phyloP scores from a whole-genome alignment of 495 filamentous ascomycete species.

The Staphylotrichum longicolle region DNA sequence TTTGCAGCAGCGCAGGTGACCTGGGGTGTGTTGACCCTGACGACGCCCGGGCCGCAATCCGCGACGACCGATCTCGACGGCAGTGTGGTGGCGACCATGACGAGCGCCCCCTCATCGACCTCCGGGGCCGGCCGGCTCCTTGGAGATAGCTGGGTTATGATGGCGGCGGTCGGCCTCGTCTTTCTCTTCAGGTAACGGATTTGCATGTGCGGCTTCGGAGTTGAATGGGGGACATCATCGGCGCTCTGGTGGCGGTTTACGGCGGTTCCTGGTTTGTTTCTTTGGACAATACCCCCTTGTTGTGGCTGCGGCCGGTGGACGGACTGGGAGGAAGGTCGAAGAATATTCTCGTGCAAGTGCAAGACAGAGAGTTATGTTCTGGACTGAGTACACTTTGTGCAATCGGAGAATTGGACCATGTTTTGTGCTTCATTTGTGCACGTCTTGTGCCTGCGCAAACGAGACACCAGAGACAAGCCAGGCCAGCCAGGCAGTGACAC shows the following conservation, averaged over 20 bases:
- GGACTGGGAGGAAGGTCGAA: not conserved
- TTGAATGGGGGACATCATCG: not conserved
- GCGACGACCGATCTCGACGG: slow-evolving; percentile 27
- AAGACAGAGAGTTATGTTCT: not conserved
- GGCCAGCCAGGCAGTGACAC: not conserved
- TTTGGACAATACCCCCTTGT: slow-evolving; percentile 6
- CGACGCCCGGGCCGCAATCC: slow-evolving; percentile 27
- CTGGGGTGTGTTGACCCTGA: slow-evolving; percentile 42
- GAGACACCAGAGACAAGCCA: too few relatives aligned
- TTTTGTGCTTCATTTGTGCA: too few relatives aligned
- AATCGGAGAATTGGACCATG: too few relatives aligned
- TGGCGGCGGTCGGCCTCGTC: not conserved
- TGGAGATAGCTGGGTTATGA: not conserved
- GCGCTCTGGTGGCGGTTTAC: not conserved
- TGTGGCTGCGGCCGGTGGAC: not conserved
- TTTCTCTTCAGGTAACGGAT: not conserved
- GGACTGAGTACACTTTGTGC: too few relatives aligned
- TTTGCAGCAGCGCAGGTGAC: slow-evolving; percentile 32
- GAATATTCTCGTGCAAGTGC: not conserved
- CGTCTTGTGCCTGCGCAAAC: too few relatives aligned
- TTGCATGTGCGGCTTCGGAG: not conserved
- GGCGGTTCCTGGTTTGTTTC: not conserved
- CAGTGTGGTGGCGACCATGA: slow-evolving; percentile 20
- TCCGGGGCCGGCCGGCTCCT: slow-evolving; percentile 12
- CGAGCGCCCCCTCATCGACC: slow-evolving; percentile 14